Percentiles rank a stretch among this genome's conserved stretches.
Conservation (phyloP, 495 filamentous ascomycete genomes). For the Pyrenopolyporus hunteri region DNA sequence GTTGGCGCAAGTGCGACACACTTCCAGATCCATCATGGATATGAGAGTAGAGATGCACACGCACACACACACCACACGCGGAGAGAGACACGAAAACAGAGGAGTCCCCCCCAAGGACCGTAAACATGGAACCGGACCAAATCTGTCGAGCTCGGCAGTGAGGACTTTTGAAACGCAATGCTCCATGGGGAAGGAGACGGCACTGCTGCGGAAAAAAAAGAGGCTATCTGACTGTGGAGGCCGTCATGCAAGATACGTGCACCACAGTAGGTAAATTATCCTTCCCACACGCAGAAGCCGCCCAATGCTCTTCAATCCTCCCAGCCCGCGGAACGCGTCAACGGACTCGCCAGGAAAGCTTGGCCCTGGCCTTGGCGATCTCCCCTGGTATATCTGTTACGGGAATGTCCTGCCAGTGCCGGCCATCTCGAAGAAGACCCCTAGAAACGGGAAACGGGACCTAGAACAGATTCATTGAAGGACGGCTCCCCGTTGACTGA, state of each 20-base stretch:
- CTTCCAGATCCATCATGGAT: not conserved
- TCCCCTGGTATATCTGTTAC: not conserved
- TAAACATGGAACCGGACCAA: slow-evolving; percentile 27
- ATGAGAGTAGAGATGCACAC: not conserved
- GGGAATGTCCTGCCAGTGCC: not conserved
- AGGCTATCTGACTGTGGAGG: slow-evolving; percentile 20
- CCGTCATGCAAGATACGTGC: slow-evolving; percentile 29
- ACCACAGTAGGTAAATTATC: slow-evolving; percentile 18
- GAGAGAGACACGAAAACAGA: not conserved
- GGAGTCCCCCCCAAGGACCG: slow-evolving; percentile 11
- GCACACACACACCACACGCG: not conserved
- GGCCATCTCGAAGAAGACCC: not conserved
- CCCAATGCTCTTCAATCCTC: not conserved
- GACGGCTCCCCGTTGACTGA: not conserved
- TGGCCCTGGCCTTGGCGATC: not conserved
- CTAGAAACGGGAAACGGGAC: not conserved
- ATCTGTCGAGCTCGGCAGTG: slow-evolving; percentile 36
- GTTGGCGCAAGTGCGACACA: slow-evolving; percentile 19
- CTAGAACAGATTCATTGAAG: not conserved
- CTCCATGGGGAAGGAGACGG: slow-evolving; percentile 37
- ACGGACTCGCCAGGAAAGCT: slow-evolving; percentile 6
- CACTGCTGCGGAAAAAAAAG: slow-evolving; percentile 16
- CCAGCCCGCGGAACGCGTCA: slow-evolving; percentile 18
- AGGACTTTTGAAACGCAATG: slow-evolving; percentile 30
- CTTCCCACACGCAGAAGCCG: slow-evolving; percentile 1